A percentile compares a stretch with the other conserved stretches of the same genome.
These are phyloP conservation scores for Erythrophleum fordii DNA, from an alignment of 306 rosid species.

Conservation along the genomic window DNA sequence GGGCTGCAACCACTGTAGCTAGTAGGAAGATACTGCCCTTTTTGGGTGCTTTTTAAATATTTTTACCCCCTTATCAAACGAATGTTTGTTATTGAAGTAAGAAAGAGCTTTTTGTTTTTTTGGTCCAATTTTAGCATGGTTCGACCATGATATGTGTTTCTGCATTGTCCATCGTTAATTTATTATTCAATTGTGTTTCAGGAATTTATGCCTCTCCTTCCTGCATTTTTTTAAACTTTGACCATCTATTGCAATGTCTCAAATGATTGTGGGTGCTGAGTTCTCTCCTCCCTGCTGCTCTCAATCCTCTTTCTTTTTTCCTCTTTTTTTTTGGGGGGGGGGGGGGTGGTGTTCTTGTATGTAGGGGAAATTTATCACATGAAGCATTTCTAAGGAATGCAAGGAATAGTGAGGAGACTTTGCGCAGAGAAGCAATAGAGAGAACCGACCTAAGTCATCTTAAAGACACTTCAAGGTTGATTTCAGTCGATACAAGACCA, in stretches of 20 bases:
- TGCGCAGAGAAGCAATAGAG: constrained; percentile 96
- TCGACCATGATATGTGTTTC: too few relatives aligned
- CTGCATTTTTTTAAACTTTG: constrained; percentile 17
- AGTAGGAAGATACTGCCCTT: background rate
- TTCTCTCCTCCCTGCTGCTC: constrained; percentile 1
- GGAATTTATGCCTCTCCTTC: constrained; percentile 29
- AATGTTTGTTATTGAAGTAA: constrained; percentile 21
- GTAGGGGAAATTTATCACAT: constrained; percentile 90
- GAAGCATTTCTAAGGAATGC: constrained; percentile 97
- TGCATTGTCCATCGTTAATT: constrained; percentile 30
- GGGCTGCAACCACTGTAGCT: background rate
- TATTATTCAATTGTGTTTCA: background rate
- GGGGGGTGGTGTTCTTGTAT: constrained; percentile 7
- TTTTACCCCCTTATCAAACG: background rate
- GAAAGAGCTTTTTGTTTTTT: constrained; percentile 5
- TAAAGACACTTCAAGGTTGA: constrained; percentile 84
- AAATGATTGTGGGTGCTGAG: constrained; percentile 26
- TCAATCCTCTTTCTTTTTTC: background rate
- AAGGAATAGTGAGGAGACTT: constrained; percentile 93
- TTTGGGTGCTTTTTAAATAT: background rate
- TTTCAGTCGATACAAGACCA: constrained; percentile 79
- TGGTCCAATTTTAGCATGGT: too few relatives aligned
- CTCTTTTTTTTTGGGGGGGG: too few relatives aligned
- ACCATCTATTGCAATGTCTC: constrained; percentile 29
- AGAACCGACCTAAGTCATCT: constrained; percentile 96